Base-by-base conservation (phyloP, 345 rosid species). In the Linum trigynum region DNA sequence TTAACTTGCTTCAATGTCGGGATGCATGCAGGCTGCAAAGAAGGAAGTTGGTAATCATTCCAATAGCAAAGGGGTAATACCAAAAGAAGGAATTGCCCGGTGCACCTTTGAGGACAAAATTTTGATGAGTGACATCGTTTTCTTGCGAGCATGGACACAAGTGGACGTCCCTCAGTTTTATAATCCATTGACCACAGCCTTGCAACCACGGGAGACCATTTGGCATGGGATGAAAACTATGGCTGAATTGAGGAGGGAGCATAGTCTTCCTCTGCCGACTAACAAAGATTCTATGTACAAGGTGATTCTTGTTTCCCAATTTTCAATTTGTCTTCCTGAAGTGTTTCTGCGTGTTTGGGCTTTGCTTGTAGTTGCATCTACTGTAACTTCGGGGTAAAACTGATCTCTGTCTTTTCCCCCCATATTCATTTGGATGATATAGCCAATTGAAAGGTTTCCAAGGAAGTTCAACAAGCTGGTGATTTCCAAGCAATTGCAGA, bases 71-170 rank as follows among this genome's bases (percentile, higher is more conserved):
- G 90, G 87, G 35, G 92, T 85, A 62, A 82, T 73, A 67, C 64
- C 78, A 56, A 74, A 81, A 77, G 96, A 88, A 71, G 97, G 99
- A 65, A 83, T 86, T 73, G 97, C 86, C 5, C 82, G 99, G 76
- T 94, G 99, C 79, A 90, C 91, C 63, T 94, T 94, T 81, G 99
- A 94, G 90, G 99, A 94, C 80, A 80, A 76, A 74, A 90, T 90
- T 65, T 75, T 83, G 72, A 90, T 90, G 91, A 83, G 97, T 23
- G 99, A 94, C 76, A 81, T 94, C 37, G 89, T 94, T 62, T 85
- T 86, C 77, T 74, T 94, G 79, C 89, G 80, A 4, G 90, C 96
- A 10, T 94, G 96, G 92, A 80, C 88, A 57, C 74, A 76, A 68
- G 97, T 90, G 62, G 92, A 90, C 72, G 81, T 84, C 71, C 92